A percentile compares a stretch with the other conserved stretches of the same genome.
Conservation (phyloP, 495 filamentous ascomycete species). For the Aspergillus kassunensis region DNA sequence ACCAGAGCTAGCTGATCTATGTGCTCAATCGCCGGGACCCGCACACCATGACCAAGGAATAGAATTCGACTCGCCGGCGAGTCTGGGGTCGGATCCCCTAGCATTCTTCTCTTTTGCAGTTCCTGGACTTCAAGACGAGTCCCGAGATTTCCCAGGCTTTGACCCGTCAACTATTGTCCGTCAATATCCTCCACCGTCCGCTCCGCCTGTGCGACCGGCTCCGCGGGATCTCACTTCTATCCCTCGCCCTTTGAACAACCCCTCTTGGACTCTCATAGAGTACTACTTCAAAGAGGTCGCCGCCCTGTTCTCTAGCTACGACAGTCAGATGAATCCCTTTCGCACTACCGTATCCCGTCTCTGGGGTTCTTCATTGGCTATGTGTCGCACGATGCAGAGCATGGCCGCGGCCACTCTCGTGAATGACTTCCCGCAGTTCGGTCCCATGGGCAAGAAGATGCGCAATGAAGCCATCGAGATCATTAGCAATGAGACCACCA, state of each 20-base stretch:
- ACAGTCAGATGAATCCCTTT: constrained; percentile 57
- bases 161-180: constrained; percentile 39
- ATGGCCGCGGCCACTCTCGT: constrained; percentile 59
- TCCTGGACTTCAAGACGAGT: constrained; percentile 17
- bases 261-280: constrained; percentile 52
- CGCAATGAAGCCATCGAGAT: constrained; percentile 47
- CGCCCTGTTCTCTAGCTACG: constrained; percentile 54
- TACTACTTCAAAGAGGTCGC: constrained; percentile 60
- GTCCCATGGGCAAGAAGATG: constrained; percentile 48
- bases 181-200: constrained; percentile 29
- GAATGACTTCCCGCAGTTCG: constrained; percentile 53
- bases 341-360: constrained; percentile 51
- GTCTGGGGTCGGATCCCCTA: constrained; percentile 24
- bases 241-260: constrained; percentile 38
- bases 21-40: constrained; percentile 20
- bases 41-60: constrained; percentile 20
- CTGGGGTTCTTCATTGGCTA: constrained; percentile 53
- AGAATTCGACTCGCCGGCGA: constrained; percentile 25
- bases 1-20: constrained; percentile 37
- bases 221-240: constrained; percentile 30
- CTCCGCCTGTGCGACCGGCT: constrained; percentile 16
- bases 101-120: constrained; percentile 29
- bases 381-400: constrained; percentile 57
- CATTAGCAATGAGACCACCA: constrained; percentile 40
- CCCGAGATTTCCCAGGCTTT: constrained; percentile 27